Conservation (phyloP, 208 protist genomes). For the Trypanosoma cruzi region DNA sequence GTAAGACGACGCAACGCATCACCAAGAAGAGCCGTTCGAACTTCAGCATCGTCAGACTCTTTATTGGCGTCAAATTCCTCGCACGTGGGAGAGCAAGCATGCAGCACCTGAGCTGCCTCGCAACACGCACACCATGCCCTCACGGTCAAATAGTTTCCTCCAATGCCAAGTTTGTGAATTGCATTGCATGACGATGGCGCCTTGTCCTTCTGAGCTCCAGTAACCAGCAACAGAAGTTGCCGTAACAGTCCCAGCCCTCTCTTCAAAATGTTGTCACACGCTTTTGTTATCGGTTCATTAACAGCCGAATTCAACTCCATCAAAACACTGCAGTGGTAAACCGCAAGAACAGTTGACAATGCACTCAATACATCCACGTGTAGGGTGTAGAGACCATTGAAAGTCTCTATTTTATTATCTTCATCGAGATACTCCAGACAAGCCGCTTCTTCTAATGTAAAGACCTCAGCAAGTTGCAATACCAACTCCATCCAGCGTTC, state of each 20-base stretch:
- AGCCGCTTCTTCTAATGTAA: not conserved
- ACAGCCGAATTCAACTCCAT: not conserved
- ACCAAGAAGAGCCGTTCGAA: not conserved
- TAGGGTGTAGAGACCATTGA: not conserved
- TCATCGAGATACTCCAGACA: not conserved
- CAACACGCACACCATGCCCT: constrained; percentile 21
- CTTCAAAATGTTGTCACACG: not conserved
- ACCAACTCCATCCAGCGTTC: constrained; percentile 12
- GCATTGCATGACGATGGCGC: too few relatives aligned
- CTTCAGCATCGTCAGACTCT: not conserved
- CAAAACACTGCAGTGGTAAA: not conserved
- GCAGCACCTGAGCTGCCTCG: constrained; percentile 18
- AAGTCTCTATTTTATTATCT: not conserved
- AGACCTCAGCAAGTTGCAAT: not conserved
- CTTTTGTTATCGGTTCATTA: too few relatives aligned
- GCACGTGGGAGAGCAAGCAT: not conserved
- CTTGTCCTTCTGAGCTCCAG: too few relatives aligned
- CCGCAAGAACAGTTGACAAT: not conserved
- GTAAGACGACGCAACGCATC: constrained; percentile 12
- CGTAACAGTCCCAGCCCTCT: not conserved
- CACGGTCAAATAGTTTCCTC: not conserved
- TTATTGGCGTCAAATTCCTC: not conserved
- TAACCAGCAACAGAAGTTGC: not conserved
- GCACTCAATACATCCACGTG: constrained; percentile 5
- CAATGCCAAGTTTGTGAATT: not conserved